These are phyloP conservation scores for Plasmodium falciparum DNA, from an alignment of 169 alveolate species.

Conservation along the genomic window DNA sequence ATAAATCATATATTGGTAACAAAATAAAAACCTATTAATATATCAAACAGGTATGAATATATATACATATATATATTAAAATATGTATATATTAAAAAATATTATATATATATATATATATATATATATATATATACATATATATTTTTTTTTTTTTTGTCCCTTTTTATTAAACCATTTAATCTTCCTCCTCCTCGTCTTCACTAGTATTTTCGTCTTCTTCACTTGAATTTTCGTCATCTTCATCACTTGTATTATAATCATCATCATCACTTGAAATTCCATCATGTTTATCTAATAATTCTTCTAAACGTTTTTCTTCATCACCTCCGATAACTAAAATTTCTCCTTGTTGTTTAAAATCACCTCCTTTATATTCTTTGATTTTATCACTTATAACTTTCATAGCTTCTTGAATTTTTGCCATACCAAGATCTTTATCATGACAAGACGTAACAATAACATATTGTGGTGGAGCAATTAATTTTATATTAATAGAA, in stretches of 20 bases:
- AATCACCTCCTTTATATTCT: slow-evolving; percentile 92
- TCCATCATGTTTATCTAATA: slow-evolving; percentile 85
- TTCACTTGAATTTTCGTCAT: slow-evolving; percentile 92
- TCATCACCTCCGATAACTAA: slow-evolving; percentile 92
- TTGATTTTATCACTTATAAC: slow-evolving; percentile 88
- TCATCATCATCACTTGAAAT: slow-evolving; percentile 85
- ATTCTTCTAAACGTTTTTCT: slow-evolving; percentile 88
- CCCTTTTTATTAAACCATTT: not conserved
- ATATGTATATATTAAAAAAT: not conserved
- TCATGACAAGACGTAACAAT: slow-evolving; percentile 92
- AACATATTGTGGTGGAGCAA: slow-evolving; percentile 95
- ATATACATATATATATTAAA: too few species aligned
- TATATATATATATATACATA: not conserved
- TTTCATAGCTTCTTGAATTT: slow-evolving; percentile 88
- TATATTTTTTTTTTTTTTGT: slow-evolving; percentile 2
- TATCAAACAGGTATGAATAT: too few species aligned
- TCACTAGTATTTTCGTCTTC: slow-evolving; percentile 87
- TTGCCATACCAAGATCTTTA: slow-evolving; percentile 90
- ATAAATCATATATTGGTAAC: too few species aligned
- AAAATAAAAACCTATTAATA: too few species aligned
- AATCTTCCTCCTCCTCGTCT: slow-evolving; percentile 85
- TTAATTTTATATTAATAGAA: slow-evolving; percentile 88
- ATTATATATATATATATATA: not conserved
- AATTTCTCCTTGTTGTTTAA: slow-evolving; percentile 90
- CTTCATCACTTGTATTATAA: slow-evolving; percentile 88